phyloP scores from a whole-genome alignment of 306 rosid genomes.

The Acacia crassicarpa region DNA sequence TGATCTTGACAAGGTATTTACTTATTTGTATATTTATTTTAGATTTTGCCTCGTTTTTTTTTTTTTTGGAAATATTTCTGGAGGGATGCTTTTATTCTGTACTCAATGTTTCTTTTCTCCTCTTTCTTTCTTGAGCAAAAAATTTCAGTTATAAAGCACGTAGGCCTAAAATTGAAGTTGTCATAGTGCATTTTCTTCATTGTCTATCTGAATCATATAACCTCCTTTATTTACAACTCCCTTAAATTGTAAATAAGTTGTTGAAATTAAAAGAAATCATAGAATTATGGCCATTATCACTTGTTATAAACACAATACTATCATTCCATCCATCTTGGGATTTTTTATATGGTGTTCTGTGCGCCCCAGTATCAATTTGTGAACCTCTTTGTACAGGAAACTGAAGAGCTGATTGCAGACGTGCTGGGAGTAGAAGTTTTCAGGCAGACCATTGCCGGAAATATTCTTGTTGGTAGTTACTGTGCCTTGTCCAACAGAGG shows the following conservation, averaged over 20 bases:
- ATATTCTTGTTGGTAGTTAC: constrained; percentile 87
- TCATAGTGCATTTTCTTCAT: neutral
- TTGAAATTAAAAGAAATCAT: neutral
- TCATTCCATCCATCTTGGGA: neutral
- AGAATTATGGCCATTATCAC: neutral
- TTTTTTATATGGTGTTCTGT: neutral
- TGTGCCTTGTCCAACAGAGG: constrained; percentile 88
- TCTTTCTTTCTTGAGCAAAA: neutral
- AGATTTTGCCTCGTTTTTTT: constrained; percentile 1
- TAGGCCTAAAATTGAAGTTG: constrained; percentile 4
- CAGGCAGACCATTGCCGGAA: constrained; percentile 92
- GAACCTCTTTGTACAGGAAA: constrained; percentile 58
- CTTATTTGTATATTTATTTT: neutral
- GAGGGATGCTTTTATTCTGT: neutral
- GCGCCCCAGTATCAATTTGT: neutral
- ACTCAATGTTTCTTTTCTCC: neutral
- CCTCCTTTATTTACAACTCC: neutral
- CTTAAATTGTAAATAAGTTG: neutral
- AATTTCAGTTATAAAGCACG: neutral
- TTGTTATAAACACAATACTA: neutral
- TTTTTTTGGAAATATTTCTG: constrained; percentile 2
- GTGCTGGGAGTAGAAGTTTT: constrained; percentile 97
- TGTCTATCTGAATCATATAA: neutral
- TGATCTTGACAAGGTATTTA: constrained; percentile 84
- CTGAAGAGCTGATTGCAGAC: constrained; percentile 92